These are phyloP conservation scores for Rhizomucor miehei DNA, from an alignment of 371 early-diverging fungal species.

Conservation along the genomic window DNA sequence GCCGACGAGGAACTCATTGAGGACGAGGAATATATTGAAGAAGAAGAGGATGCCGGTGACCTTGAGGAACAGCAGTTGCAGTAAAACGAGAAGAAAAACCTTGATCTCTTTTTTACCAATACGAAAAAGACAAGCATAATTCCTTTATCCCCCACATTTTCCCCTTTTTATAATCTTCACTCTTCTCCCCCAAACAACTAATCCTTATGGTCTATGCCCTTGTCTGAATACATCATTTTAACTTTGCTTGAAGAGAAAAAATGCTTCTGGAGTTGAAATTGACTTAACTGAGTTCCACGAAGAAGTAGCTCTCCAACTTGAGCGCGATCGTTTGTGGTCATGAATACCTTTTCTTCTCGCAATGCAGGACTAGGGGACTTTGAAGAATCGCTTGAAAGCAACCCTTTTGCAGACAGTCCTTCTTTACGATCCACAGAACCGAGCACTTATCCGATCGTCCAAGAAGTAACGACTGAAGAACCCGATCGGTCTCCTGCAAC, in stretches of 20 bases:
- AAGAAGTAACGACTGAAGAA: neutral
- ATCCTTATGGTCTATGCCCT: no score
- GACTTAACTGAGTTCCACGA: no score
- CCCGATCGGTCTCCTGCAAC: no score
- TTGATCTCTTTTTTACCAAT: conserved; percentile 1
- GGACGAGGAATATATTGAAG: conserved; percentile 59
- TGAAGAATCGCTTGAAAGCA: conserved; percentile 26
- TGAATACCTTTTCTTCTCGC: conserved; percentile 8
- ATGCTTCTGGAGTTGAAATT: no score
- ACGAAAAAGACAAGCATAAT: no score
- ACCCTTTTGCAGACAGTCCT: conserved; percentile 40
- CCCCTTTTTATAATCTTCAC: no score
- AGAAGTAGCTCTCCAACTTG: no score
- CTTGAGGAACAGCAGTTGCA: conserved; percentile 25
- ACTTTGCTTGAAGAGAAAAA: no score
- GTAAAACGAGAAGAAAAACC: neutral
- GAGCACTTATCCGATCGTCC: neutral
- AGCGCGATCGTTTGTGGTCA: neutral
- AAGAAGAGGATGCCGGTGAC: conserved; percentile 12
- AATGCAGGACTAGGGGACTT: conserved; percentile 1
- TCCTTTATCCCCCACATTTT: no score
- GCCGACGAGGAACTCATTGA: conserved; percentile 74
- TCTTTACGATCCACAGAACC: conserved; percentile 5
- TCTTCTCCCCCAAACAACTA: no score
- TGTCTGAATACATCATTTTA: no score